A percentile compares a stretch with the other conserved stretches of the same genome.
phyloP scores from a whole-genome alignment of 345 rosid genomes.

The Cardamine resedifolia region DNA sequence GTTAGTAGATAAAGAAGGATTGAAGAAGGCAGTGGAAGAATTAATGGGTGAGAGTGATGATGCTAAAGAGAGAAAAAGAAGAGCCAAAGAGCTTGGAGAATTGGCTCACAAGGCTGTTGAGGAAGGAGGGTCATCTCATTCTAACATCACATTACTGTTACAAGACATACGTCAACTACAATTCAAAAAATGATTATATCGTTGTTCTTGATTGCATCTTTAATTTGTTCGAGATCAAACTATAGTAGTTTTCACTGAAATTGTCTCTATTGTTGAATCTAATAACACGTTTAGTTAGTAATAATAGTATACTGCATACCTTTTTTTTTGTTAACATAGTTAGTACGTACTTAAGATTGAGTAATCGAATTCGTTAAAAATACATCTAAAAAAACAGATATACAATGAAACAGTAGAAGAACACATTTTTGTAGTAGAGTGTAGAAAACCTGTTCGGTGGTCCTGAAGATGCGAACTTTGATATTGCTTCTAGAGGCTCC shows the following conservation, averaged over 20 bases:
- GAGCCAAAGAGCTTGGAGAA: slow-evolving; percentile 37
- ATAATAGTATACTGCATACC: no score
- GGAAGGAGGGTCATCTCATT: slow-evolving; percentile 58
- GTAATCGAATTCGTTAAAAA: background rate
- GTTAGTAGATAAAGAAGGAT: slow-evolving; percentile 31
- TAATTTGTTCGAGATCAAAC: background rate
- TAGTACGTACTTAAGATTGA: background rate
- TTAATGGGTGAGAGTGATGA: slow-evolving; percentile 46
- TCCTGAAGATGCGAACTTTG: slow-evolving; percentile 3
- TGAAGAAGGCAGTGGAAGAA: slow-evolving; percentile 30
- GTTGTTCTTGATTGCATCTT: background rate
- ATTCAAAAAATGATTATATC: background rate
- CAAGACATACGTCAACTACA: slow-evolving; percentile 30
- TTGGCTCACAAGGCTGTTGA: slow-evolving; percentile 45
- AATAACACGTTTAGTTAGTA: background rate
- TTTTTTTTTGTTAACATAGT: background rate
- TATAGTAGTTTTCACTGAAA: no score
- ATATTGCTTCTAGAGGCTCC: background rate
- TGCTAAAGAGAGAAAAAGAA: slow-evolving; percentile 40
- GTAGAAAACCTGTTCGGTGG: background rate
- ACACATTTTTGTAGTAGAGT: background rate
- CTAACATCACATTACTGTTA: slow-evolving; percentile 36
- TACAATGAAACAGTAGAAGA: background rate
- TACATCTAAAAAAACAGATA: background rate
- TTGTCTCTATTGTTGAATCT: background rate